phyloP scores from a whole-genome alignment of 352 stramenopile genomes.

The Halophytophthora polymorphica region DNA sequence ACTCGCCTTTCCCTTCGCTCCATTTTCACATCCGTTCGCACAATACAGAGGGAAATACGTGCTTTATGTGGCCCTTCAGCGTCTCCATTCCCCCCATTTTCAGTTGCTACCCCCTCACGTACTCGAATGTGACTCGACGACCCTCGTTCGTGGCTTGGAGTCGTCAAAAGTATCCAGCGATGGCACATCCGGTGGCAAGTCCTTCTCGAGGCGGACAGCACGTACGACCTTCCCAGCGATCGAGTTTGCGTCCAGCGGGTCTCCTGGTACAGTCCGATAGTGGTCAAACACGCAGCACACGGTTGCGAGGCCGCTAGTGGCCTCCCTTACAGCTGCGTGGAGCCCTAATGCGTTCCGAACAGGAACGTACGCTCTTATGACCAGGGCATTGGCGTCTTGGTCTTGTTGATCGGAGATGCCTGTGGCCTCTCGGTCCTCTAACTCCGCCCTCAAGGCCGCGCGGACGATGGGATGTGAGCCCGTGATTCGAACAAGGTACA shows the following conservation, averaged over 20 bases:
- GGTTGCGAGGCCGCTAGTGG: not conserved
- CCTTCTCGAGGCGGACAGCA: not conserved
- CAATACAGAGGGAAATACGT: too few species aligned
- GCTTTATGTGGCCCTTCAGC: too few species aligned
- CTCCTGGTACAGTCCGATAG: not conserved
- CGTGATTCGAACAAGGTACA: not conserved
- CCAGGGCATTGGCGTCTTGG: not conserved
- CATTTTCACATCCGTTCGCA: too few species aligned
- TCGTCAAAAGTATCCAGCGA: not conserved
- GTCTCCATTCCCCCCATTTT: too few species aligned
- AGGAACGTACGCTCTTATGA: not conserved
- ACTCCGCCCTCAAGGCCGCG: not conserved
- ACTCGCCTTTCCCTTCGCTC: too few species aligned
- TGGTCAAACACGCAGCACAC: not conserved
- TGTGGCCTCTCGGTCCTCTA: not conserved
- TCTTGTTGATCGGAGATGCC: not conserved
- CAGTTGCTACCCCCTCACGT: too few species aligned
- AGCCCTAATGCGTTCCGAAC: not conserved
- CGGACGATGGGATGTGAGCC: not conserved
- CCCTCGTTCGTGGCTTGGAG: too few species aligned
- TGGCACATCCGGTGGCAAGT: not conserved
- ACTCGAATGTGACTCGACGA: too few species aligned
- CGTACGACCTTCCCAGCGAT: not conserved
- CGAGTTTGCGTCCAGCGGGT: not conserved
- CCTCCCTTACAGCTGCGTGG: not conserved